These are phyloP conservation scores for Piper longum DNA, from an alignment of 164 flowering plant genomes.

Conservation along the genomic window DNA sequence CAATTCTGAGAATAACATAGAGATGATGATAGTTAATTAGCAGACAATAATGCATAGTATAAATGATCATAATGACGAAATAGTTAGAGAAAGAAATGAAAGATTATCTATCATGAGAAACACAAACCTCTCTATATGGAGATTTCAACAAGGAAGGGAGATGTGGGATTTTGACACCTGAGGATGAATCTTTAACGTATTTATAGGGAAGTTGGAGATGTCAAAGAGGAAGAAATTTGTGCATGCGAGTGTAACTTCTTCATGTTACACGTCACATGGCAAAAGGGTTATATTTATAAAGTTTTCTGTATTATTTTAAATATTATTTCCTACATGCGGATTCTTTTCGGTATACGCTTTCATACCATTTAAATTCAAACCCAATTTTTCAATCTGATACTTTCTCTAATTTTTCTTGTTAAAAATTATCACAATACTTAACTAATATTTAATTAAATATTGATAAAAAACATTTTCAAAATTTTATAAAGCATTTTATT, in stretches of 20 bases:
- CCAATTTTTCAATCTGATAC: too few species aligned
- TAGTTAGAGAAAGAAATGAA: too few species aligned
- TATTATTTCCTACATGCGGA: not conserved
- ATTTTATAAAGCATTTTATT: too few species aligned
- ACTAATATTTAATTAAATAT: too few species aligned
- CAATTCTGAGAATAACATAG: not conserved
- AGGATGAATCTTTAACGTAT: not conserved
- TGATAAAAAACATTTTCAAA: too few species aligned
- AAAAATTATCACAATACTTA: too few species aligned
- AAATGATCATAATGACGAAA: not conserved
- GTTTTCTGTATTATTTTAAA: not conserved
- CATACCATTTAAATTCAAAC: too few species aligned
- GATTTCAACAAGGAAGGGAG: not conserved
- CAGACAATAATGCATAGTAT: not conserved
- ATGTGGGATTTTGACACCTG: not conserved
- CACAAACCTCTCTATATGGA: not conserved
- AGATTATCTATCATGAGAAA: not conserved
- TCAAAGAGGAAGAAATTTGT: not conserved
- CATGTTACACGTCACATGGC: too few species aligned
- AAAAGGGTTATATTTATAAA: too few species aligned
- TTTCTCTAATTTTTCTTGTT: too few species aligned
- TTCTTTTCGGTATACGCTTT: too few species aligned
- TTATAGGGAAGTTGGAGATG: not conserved
- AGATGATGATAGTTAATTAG: not conserved
- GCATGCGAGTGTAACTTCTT: not conserved